Base-by-base conservation (phyloP, 2,329 filamentous ascomycete genomes). In the Orbilia oligospora region DNA sequence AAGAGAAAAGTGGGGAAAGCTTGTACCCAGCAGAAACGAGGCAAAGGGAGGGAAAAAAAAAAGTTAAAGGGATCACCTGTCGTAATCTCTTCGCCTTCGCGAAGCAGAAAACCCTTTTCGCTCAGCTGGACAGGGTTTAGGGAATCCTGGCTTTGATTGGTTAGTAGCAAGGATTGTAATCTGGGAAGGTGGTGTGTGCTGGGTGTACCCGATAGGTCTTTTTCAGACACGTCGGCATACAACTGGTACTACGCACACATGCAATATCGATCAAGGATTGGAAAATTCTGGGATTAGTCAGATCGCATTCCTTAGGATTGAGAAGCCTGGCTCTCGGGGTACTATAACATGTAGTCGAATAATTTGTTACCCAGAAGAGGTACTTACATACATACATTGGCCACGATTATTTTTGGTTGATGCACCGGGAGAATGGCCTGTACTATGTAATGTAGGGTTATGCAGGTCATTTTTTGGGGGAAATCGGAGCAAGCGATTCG, bases 401-500 rank as follows among this genome's bases (percentile, higher is more conserved):
- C 38, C 46, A 41, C 24, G 33, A 33, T 55, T 36, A 3, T n/a
- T 36, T 18, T 36, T 24, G 38, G 12, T n/a, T 20, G 16, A 55
- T 33, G 51, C 51, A 55, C 69, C 69, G n/a, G 69, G 48, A 72
- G 69, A 72, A 72, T 72, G 69, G 53, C 36, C 58, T 18, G 38
- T n/a, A 41, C n/a, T n/a, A n/a, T n/a, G n/a, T n/a, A n/a, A n/a
- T 20, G 53, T 72, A 66, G 69, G 69, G 61, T 41, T 67, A 36
- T 73, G 70, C 70, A 55, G 61, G 70, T 73, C 70, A 73, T 46
- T 73, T 56, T n/a, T 55, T 30, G 53, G 46, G 65, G 36, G 30
- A 41, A 44, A 38, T 55, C 49, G 48, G 63, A 49, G 53, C 65
- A 68, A 53, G 30, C 65, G 49, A 68, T 56, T 55, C 64, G 64